These are phyloP conservation scores for Rhazya stricta DNA, from an alignment of 257 asterid species.

Conservation along the genomic window DNA sequence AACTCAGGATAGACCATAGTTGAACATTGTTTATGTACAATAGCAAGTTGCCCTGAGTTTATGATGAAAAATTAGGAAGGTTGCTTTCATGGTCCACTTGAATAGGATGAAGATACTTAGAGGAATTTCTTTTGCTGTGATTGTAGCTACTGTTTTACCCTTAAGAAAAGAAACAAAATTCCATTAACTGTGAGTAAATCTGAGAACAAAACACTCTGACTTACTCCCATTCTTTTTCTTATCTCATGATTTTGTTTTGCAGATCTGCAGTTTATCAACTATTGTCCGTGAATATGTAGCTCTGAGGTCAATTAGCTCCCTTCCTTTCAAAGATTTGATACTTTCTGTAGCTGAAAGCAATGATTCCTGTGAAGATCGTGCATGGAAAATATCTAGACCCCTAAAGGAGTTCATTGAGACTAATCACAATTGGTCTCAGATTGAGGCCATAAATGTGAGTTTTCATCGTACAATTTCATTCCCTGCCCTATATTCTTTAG, in stretches of 20 bases:
- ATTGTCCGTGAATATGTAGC: slow-evolving; percentile 91
- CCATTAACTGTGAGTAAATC: not conserved
- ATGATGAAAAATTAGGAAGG: not conserved
- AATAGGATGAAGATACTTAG: not conserved
- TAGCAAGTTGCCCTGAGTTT: not conserved
- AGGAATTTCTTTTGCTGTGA: not conserved
- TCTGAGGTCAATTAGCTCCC: slow-evolving; percentile 66
- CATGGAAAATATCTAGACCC: slow-evolving; percentile 82
- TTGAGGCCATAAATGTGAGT: slow-evolving; percentile 87
- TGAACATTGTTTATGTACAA: not conserved
- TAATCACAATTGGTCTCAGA: slow-evolving; percentile 78
- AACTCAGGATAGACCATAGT: not conserved
- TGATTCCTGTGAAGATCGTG: slow-evolving; percentile 50
- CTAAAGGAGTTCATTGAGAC: slow-evolving; percentile 58
- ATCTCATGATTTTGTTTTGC: slow-evolving; percentile 20
- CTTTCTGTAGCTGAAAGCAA: slow-evolving; percentile 58
- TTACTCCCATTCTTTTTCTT: not conserved
- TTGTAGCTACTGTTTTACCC: not conserved
- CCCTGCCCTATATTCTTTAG: not conserved
- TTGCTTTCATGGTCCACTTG: not conserved
- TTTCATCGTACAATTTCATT: slow-evolving; percentile 20
- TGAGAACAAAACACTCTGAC: not conserved
- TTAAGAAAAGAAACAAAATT: not conserved
- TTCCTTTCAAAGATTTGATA: slow-evolving; percentile 85
- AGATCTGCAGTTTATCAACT: slow-evolving; percentile 94